A percentile compares a stretch with the other conserved stretches of the same genome.
These are phyloP conservation scores for Venturia aucupariae DNA, from an alignment of 2,329 filamentous ascomycete genomes.

Conservation along the genomic window DNA sequence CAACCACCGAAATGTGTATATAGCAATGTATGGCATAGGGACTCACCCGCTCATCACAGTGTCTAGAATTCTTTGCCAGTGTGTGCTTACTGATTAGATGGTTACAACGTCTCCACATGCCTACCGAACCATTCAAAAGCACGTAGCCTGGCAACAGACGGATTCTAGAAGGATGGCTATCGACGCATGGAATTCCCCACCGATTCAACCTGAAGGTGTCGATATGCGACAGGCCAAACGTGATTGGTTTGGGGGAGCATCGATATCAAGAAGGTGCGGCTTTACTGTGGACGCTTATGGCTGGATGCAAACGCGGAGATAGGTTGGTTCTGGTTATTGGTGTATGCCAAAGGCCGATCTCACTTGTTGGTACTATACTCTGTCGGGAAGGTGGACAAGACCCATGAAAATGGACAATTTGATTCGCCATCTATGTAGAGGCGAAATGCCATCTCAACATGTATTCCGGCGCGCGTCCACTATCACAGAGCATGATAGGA, in stretches of 20 bases:
- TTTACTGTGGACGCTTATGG: background rate
- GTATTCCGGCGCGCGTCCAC: background rate
- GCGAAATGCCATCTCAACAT: background rate
- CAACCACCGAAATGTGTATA: background rate
- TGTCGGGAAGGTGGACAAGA: background rate
- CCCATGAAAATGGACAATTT: background rate
- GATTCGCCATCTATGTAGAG: background rate
- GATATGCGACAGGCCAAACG: background rate
- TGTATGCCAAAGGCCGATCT: background rate
- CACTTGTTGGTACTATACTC: background rate
- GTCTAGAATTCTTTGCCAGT: background rate
- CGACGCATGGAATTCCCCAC: background rate
- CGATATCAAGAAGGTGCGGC: background rate
- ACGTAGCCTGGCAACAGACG: background rate
- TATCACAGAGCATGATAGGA: background rate
- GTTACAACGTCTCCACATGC: background rate
- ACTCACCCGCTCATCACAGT: background rate
- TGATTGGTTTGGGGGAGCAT: background rate
- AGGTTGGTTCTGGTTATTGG: constrained; percentile 1
- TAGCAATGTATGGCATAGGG: background rate
- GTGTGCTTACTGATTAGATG: background rate
- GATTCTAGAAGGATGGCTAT: constrained; percentile 1
- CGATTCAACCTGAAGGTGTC: background rate
- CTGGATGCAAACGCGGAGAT: constrained; percentile 1
- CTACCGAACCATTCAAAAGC: background rate